phyloP scores from a whole-genome alignment of 345 rosid species.

The Camelina hispida region DNA sequence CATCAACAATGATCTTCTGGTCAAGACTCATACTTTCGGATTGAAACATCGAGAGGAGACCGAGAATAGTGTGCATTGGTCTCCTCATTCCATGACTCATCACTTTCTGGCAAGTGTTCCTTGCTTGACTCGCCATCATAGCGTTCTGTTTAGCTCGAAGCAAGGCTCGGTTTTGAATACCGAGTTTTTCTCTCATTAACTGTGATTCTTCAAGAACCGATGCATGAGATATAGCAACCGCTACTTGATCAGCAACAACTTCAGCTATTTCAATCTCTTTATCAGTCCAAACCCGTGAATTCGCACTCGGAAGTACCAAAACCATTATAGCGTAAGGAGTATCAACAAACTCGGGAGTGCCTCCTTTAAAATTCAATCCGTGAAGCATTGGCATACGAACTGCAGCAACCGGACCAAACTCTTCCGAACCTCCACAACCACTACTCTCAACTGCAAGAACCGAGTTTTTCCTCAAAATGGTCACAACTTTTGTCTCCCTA shows the following conservation, averaged over 20 bases:
- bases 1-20: conserved; percentile 70
- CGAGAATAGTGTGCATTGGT: conserved; percentile 93
- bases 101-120: conserved; percentile 91
- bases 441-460: conserved; percentile 73
- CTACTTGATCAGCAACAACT: conserved; percentile 98
- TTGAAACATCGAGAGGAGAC: conserved; percentile 82
- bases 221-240: conserved; percentile 96
- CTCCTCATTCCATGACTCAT: conserved; percentile 96
- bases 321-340: conserved; percentile 83
- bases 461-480: conserved; percentile 63
- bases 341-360: conserved; percentile 80
- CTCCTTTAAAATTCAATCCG: conserved; percentile 87
- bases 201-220: conserved; percentile 95
- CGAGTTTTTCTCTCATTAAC: conserved; percentile 79
- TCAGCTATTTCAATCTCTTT: conserved; percentile 84
- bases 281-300: conserved; percentile 64
- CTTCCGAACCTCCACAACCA: conserved; percentile 52
- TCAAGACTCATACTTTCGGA: conserved; percentile 60
- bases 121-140: conserved; percentile 94
- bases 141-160: conserved; percentile 84
- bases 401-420: conserved; percentile 81
- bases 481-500: conserved; percentile 65
- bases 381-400: conserved; percentile 92
- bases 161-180: conserved; percentile 73
- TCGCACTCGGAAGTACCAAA: conserved; percentile 67